Percentiles rank a stretch among this genome's conserved stretches.
phyloP scores from a whole-genome alignment of 768 basidiomycete genomes.

The Lactarius trivialis region DNA sequence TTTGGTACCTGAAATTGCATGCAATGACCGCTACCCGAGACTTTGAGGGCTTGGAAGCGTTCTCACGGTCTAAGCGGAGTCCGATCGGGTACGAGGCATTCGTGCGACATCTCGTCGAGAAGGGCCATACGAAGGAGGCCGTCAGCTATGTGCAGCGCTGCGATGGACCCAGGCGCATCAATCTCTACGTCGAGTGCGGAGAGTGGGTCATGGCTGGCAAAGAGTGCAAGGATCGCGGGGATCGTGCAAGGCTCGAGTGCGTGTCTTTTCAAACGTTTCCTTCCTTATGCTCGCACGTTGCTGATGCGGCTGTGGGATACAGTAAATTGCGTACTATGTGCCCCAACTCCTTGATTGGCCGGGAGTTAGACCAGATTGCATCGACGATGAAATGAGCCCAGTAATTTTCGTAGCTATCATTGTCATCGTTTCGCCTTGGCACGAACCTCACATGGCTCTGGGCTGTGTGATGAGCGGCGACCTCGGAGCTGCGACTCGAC shows the following conservation, averaged over 20 bases:
- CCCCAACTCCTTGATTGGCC: constrained; percentile 72
- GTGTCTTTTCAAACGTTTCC: constrained; percentile 26
- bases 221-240: constrained; percentile 84
- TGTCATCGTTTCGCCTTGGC: neutral
- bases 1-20: constrained; percentile 89
- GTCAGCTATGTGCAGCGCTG: constrained; percentile 73
- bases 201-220: constrained; percentile 86
- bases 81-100: constrained; percentile 96
- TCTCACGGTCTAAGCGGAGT: constrained; percentile 81
- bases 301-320: constrained; percentile 5
- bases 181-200: constrained; percentile 83
- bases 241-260: constrained; percentile 80
- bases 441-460: neutral
- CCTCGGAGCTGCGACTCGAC: neutral
- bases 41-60: constrained; percentile 80
- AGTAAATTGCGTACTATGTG: constrained; percentile 69
- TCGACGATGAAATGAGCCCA: constrained; percentile 55
- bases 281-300: constrained; percentile 5
- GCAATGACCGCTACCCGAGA: constrained; percentile 73
- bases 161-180: constrained; percentile 74
- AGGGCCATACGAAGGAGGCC: constrained; percentile 73
- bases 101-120: constrained; percentile 69
- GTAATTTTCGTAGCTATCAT: neutral
- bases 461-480: neutral
- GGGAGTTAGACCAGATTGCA: constrained; percentile 67